Evolutionary conservation across 1,284 basidiomycete genomes (phyloP).

Genomic region (Earliella scabrosa): DNA sequence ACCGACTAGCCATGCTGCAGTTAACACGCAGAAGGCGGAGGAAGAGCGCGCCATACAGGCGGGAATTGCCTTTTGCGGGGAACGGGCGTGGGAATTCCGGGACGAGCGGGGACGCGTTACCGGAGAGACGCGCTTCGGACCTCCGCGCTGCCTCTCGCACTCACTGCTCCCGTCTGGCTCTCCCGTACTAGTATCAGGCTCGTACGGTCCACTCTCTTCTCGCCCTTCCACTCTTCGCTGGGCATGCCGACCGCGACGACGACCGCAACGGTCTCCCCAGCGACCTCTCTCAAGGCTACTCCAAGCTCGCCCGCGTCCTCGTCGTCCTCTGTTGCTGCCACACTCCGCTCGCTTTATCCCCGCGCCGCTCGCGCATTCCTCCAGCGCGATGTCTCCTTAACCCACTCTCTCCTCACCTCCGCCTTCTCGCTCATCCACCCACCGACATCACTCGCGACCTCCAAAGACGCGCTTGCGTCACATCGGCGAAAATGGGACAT

Average conservation of each 20-base stretch:
- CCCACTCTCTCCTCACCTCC: slow-evolving; percentile 65
- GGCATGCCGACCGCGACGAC: slow-evolving; percentile 32
- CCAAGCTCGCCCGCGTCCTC: slow-evolving; percentile 11
- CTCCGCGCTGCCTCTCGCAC: no score
- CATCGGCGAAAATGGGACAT: slow-evolving; percentile 83
- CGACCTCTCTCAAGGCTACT: slow-evolving; percentile 27
- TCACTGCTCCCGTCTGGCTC: no score
- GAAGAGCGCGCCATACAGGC: not conserved
- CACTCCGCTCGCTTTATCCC: slow-evolving; percentile 70
- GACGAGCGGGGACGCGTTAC: not conserved
- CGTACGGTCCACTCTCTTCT: not conserved
- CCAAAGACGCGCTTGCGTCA: slow-evolving; percentile 50
- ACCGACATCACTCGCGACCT: slow-evolving; percentile 37
- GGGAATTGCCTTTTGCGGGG: slow-evolving; percentile 4
- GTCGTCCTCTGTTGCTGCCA: slow-evolving; percentile 44
- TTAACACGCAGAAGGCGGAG: not conserved
- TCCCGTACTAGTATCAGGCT: no score
- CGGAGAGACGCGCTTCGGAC: no score
- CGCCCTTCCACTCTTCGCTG: not conserved
- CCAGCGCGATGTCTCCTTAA: slow-evolving; percentile 65
- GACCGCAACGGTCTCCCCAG: slow-evolving; percentile 18
- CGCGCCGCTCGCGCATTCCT: slow-evolving; percentile 79
- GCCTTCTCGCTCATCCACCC: slow-evolving; percentile 66
- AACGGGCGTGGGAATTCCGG: slow-evolving; percentile 4
- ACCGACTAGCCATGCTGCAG: no score